phyloP scores from a whole-genome alignment of 2,329 filamentous ascomycete genomes.

The Penicillium janthinellum region DNA sequence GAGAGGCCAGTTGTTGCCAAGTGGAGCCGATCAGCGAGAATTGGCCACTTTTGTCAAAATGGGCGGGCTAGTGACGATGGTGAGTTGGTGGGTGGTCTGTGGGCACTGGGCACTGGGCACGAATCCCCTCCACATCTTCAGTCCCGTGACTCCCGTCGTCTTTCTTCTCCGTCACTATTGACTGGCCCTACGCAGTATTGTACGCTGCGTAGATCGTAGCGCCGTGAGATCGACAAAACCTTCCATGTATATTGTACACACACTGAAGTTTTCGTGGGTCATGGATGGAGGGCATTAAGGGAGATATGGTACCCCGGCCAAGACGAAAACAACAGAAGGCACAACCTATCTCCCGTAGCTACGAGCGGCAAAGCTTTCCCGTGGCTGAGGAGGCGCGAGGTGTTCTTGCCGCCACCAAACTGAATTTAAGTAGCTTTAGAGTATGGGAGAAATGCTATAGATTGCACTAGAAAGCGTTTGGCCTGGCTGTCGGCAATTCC shows the following conservation, averaged over 20 bases:
- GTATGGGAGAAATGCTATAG: background rate
- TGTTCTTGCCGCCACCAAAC: background rate
- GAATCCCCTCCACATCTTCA: background rate
- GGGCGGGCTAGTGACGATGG: constrained; percentile 7
- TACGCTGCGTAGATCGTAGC: background rate
- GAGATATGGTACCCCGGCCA: background rate
- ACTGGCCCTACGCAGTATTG: background rate
- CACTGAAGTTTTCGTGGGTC: background rate
- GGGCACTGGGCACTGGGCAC: background rate
- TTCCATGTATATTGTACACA: background rate
- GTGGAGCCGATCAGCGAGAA: constrained; percentile 12
- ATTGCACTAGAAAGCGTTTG: background rate
- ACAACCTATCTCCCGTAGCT: too few species aligned
- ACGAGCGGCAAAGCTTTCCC: background rate
- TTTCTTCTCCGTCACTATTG: background rate
- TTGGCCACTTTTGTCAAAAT: constrained; percentile 7
- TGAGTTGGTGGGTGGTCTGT: constrained; percentile 1
- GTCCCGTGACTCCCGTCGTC: background rate
- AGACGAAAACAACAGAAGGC: too few species aligned
- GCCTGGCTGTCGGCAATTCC: background rate
- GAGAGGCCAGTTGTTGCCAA: background rate
- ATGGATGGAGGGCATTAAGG: background rate
- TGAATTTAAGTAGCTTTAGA: background rate
- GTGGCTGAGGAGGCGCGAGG: background rate
- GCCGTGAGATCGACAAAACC: background rate